Conservation (phyloP, 2,329 filamentous ascomycete genomes). For the Alternaria alternata region DNA sequence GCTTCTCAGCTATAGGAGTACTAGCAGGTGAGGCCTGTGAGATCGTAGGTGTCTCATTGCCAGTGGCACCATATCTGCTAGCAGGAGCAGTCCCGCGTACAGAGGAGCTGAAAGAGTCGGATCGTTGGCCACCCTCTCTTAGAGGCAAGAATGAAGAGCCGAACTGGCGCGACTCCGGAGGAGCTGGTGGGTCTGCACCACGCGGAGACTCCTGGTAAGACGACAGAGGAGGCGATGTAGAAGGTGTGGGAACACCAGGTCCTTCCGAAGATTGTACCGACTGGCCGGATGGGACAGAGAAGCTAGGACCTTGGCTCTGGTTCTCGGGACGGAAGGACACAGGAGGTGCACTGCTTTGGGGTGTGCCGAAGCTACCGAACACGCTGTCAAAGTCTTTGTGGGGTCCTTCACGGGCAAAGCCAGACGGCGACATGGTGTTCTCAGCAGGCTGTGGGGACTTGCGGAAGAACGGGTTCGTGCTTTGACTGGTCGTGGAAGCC, state of each 20-base stretch:
- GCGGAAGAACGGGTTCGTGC: conserved; percentile 95
- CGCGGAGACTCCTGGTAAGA: conserved; percentile 63
- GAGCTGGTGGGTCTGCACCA: conserved; percentile 67
- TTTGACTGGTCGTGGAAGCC: conserved; percentile 68
- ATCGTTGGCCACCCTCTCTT: conserved; percentile 61
- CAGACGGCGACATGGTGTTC: conserved; percentile 59
- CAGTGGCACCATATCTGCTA: conserved; percentile 65
- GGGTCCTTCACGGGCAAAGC: conserved; percentile 54
- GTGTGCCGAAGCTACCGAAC: conserved; percentile 72
- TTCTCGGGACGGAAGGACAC: conserved; percentile 69
- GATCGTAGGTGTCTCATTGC: conserved; percentile 58
- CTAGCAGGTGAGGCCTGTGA: conserved; percentile 53
- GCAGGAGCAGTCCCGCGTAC: conserved; percentile 78
- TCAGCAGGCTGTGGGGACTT: conserved; percentile 60
- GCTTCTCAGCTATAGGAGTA: conserved; percentile 63
- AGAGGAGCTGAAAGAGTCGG: conserved; percentile 77
- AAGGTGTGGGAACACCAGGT: conserved; percentile 66
- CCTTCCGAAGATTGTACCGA: conserved; percentile 57
- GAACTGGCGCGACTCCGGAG: conserved; percentile 78
- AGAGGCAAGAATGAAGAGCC: conserved; percentile 80
- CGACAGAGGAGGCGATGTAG: conserved; percentile 67
- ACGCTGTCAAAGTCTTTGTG: conserved; percentile 76
- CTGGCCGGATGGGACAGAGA: conserved; percentile 52
- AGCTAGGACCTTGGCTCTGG: conserved; percentile 45
- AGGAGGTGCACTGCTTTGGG: conserved; percentile 58